Conservation (phyloP, 495 filamentous ascomycete species). For the Elaphomyces granulatus region DNA sequence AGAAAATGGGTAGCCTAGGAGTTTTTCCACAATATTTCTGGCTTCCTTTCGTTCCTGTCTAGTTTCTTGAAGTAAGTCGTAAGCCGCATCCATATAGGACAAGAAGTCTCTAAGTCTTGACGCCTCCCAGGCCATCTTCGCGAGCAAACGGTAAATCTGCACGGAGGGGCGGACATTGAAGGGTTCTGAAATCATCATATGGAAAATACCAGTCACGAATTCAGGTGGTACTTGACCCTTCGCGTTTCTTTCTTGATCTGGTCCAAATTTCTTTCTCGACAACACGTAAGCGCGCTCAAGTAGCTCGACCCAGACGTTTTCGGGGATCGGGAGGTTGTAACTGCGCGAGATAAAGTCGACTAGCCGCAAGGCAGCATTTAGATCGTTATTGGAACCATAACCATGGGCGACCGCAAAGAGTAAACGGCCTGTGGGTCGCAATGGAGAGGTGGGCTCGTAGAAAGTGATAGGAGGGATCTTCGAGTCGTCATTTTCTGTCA, state of each 20-base stretch:
- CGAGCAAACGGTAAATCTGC: conserved; percentile 36
- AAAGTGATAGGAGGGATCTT: conserved; percentile 14
- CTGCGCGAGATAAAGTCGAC: conserved; percentile 42
- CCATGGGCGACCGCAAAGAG: conserved; percentile 44
- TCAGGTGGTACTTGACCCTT: conserved; percentile 24
- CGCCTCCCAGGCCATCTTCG: conserved; percentile 20
- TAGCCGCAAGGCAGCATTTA: conserved; percentile 35
- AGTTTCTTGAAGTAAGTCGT: conserved; percentile 19
- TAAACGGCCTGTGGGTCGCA: conserved; percentile 39
- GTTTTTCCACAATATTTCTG: conserved; percentile 13
- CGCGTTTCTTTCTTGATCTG: conserved; percentile 8
- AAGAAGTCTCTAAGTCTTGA: conserved; percentile 12
- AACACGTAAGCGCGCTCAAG: conserved; percentile 46
- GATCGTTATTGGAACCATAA: conserved; percentile 42
- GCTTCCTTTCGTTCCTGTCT: conserved; percentile 15
- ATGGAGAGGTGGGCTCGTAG: conserved; percentile 32
- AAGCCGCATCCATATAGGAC: conserved; percentile 16
- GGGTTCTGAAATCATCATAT: conserved; percentile 40
- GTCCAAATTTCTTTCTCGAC: conserved; percentile 16
- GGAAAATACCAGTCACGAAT: conserved; percentile 33
- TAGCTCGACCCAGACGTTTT: conserved; percentile 40
- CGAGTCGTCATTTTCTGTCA: conserved; percentile 12
- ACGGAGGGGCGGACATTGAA: conserved; percentile 42
- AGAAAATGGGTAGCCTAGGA: conserved; percentile 9
- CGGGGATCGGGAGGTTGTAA: conserved; percentile 37